Evolutionary conservation across 2,329 filamentous ascomycete species (phyloP), one percentile per base, ranked within the genome.

Genomic region (Claviceps citrina): DNA sequence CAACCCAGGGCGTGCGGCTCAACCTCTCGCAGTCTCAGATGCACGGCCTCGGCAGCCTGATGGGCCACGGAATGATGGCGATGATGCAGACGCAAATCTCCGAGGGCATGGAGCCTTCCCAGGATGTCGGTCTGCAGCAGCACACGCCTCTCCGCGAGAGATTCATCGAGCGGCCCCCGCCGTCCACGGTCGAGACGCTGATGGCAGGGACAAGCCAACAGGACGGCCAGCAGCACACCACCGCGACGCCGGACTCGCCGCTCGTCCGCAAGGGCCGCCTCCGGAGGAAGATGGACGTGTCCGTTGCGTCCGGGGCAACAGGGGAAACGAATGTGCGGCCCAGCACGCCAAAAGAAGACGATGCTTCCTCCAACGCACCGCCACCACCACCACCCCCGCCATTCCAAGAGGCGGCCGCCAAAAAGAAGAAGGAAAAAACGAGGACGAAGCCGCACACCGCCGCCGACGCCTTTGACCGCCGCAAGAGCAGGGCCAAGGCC

Each of bases 401-500:
- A n/a, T n/a, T 94, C 73, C 75, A 74, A 49, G 79, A 78, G 52
- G 77, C 71, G 3, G 71, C 73, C 5, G 31, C 19, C n/a, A n/a
- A n/a, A n/a, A n/a, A n/a, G 4, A n/a, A 13, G 31, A 69, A 64
- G 3, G 45, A 63, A 64, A 50, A 4, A n/a, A 3, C n/a, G n/a
- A 61, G 69, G 51, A 71, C 72, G 50, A 73, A 73, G 50, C 66
- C 70, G 38, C 62, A 64, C 5, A 53, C 54, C 7, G 54, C n/a
- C n/a, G 22, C 57, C n/a, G 66, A 70, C 13, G 65, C 68, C 1
- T 93, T 86, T 50, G 73, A 94, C 61, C 84, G 81, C 59, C 87
- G 85, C 60, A 87, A 81, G 57, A 93, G 84, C 62, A 79, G 83
- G 54, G 89, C 87, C 0, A 86, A 78, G 52, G 78, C 81, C 19